Conservation (phyloP, 2,329 filamentous ascomycete genomes). For the Colletotrichum orbiculare region DNA sequence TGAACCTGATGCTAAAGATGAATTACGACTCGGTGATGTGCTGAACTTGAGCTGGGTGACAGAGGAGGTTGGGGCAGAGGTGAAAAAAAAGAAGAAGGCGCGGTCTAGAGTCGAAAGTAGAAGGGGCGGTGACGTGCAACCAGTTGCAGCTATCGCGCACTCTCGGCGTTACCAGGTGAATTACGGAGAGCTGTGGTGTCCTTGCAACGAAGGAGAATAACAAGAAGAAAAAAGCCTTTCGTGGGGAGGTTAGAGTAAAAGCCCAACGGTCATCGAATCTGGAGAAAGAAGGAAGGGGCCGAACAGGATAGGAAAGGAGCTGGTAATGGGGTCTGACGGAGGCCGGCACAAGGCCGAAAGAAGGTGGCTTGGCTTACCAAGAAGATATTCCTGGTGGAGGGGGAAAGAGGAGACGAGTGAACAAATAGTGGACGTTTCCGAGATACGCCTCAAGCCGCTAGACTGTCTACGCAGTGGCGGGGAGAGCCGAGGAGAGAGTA, state of each 20-base stretch:
- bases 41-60: neutral
- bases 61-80: neutral
- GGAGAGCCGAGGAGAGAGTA: conserved; percentile 3
- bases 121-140: conserved; percentile 25
- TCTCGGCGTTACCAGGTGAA: neutral
- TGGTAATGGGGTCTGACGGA: conserved; percentile 1
- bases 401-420: conserved; percentile 11
- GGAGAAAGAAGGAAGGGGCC: conserved; percentile 11
- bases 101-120: neutral
- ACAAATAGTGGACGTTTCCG: conserved; percentile 25
- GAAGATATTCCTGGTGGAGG: conserved; percentile 24
- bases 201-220: neutral
- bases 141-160: conserved; percentile 29
- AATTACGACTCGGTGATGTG: too few species aligned
- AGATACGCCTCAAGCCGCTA: conserved; percentile 32
- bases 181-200: neutral
- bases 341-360: conserved; percentile 12
- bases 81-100: conserved; percentile 9
- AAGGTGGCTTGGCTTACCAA: conserved; percentile 29
- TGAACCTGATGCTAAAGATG: neutral
- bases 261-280: conserved; percentile 14
- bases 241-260: neutral
- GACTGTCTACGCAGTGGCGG: conserved; percentile 4
- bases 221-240: neutral
- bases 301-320: conserved; percentile 5